Conservation (phyloP, 345 rosid species). For the Kernera saxatilis region DNA sequence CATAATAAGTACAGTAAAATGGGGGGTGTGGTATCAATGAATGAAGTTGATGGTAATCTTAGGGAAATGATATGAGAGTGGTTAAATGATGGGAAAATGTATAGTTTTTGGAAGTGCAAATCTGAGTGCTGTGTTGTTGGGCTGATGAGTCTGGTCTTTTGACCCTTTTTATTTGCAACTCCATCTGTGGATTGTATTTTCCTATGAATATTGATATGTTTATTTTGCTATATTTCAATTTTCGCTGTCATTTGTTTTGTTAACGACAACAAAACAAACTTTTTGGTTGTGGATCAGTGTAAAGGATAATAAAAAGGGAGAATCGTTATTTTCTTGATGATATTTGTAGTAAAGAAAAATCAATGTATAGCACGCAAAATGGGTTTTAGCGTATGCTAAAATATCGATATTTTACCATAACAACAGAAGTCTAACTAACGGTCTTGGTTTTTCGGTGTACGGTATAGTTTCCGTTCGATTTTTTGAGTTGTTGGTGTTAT, state of each 20-base stretch:
- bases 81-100: not conserved
- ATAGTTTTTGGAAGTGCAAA: constrained; percentile 16
- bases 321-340: not conserved
- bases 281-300: not conserved
- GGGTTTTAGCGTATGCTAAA: not conserved
- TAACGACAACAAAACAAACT: not conserved
- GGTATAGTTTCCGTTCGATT: too few species aligned
- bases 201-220: constrained; percentile 15
- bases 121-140: constrained; percentile 7
- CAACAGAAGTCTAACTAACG: not conserved
- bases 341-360: not conserved
- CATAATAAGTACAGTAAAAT: constrained; percentile 18
- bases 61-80: not conserved
- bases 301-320: not conserved
- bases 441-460: not conserved
- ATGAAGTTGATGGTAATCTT: not conserved
- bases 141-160: constrained; percentile 4
- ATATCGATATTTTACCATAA: not conserved
- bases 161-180: constrained; percentile 7
- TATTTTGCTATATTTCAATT: not conserved
- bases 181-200: constrained; percentile 3
- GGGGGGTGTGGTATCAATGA: not conserved
- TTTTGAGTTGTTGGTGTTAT: too few species aligned
- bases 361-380: not conserved
- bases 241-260: not conserved